phyloP scores from a whole-genome alignment of 2,329 filamentous ascomycete genomes.

The Phoma sp. region DNA sequence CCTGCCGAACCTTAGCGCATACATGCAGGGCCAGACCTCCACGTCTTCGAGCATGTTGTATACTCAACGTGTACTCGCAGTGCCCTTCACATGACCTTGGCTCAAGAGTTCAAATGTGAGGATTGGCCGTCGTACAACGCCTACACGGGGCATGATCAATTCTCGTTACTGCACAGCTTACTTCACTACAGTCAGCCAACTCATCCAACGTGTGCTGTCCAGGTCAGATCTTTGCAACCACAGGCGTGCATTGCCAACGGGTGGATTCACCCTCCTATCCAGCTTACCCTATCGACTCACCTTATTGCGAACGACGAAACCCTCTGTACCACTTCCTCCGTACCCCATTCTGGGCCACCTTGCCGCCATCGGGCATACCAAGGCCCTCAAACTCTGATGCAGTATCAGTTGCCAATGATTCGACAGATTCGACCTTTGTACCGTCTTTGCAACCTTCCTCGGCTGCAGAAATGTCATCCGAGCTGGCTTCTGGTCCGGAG shows the following conservation, averaged over 20 bases:
- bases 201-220: no score
- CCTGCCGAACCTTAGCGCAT: neutral
- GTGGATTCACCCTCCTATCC: no score
- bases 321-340: conserved; percentile 23
- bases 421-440: neutral
- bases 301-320: conserved; percentile 9
- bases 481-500: neutral
- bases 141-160: no score
- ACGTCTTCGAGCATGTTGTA: no score
- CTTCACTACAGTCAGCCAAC: no score
- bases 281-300: neutral
- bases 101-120: no score
- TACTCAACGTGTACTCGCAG: no score
- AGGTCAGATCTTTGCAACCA: no score
- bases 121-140: no score
- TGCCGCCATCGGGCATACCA: neutral
- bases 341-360: conserved; percentile 16
- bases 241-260: neutral
- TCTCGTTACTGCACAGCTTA: no score
- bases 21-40: conserved; percentile 2
- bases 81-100: no score
- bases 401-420: conserved; percentile 3
- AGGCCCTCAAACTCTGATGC: conserved; percentile 13
- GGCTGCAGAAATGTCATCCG: neutral
- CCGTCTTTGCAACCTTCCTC: neutral